Evolutionary conservation across 2,329 filamentous ascomycete species (phyloP), one percentile per base, ranked within the genome.

Genomic region (Alternaria rosae): DNA sequence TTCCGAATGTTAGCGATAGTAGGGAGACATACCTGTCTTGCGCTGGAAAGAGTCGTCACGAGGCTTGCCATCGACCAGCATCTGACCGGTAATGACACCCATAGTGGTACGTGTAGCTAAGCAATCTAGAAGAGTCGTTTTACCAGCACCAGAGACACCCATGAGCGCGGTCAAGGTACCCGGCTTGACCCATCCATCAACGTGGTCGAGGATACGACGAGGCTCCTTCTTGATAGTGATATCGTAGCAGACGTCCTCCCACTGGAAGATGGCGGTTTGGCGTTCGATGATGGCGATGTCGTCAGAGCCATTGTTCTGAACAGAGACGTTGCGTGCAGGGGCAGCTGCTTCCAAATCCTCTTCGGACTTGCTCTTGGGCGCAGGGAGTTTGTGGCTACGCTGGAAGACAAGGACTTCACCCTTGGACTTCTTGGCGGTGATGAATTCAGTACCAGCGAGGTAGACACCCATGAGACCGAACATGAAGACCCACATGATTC

Each of bases 131-230:
- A 97, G 86, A 1, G 94, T 97, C 0, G 94, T 97, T 80, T 97
- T 97, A 61, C 94, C 94, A n/a, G 94, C 94, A 69, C 94, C 93
- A 30, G 91, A 93, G 8, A 94, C 92, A 81, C 93, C 92, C 93
- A 97, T 97, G 4, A 97, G 84, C 41, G 92, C 93, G 12, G 93
- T 77, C 55, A 97, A 79, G 15, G 92, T 97, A 62, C 94, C 94
- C 4, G 94, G 94, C 80, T 96, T 95, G 62, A 97, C 93, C 92
- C 92, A 97, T 35, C 94, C 94, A 74, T 96, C 91, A 12, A 97
- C 92, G 65, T 95, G 84, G 71, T 97, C 90, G 61, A 97, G 83
- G 71, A 97, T 91, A 44, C 90, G 88, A 15, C 93, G 87, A 2
- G 85, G 82, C 71, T 94, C 88, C 13, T 84, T 84, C 83, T 96